Conservation (phyloP, 805 yeast genomes). For the Starmerella etchellsii region DNA sequence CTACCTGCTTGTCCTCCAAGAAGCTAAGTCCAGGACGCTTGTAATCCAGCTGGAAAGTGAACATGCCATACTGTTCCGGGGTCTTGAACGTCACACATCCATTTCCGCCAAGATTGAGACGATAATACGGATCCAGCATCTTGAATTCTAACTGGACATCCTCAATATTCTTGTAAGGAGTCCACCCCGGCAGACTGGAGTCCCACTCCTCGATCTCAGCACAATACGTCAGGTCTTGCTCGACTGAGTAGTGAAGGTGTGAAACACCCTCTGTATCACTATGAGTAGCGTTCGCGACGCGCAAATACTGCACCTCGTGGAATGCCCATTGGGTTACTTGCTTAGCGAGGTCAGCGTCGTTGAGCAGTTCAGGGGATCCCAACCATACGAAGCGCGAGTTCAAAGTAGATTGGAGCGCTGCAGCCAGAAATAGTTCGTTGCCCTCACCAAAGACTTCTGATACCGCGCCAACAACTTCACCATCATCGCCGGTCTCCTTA, state of each 20-base stretch:
- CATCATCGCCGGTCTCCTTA: slow-evolving; percentile 12
- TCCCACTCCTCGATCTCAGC: slow-evolving; percentile 33
- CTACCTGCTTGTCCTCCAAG: slow-evolving; percentile 50
- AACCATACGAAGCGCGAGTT: slow-evolving; percentile 73
- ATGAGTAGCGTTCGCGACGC: slow-evolving; percentile 41
- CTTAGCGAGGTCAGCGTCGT: slow-evolving; percentile 29
- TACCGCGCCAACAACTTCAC: slow-evolving; percentile 1
- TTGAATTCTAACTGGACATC: slow-evolving; percentile 72
- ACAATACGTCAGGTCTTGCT: slow-evolving; percentile 52
- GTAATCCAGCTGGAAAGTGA: slow-evolving; percentile 70
- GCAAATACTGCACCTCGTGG: slow-evolving; percentile 45
- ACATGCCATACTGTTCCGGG: slow-evolving; percentile 97
- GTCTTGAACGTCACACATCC: slow-evolving; percentile 42
- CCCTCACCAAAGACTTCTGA: slow-evolving; percentile 16
- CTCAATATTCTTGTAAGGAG: slow-evolving; percentile 43
- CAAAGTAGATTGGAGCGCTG: slow-evolving; percentile 58
- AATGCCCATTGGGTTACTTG: slow-evolving; percentile 51
- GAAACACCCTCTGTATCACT: slow-evolving; percentile 32
- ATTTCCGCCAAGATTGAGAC: slow-evolving; percentile 43
- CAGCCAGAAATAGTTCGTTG: slow-evolving; percentile 30
- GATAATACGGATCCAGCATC: slow-evolving; percentile 91
- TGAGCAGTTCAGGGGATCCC: slow-evolving; percentile 52
- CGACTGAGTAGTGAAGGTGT: slow-evolving; percentile 50
- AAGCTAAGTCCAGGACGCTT: slow-evolving; percentile 63
- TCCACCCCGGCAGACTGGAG: slow-evolving; percentile 43